Conservation (phyloP, 371 early-diverging fungal species). For the Umbelopsis sp. region DNA sequence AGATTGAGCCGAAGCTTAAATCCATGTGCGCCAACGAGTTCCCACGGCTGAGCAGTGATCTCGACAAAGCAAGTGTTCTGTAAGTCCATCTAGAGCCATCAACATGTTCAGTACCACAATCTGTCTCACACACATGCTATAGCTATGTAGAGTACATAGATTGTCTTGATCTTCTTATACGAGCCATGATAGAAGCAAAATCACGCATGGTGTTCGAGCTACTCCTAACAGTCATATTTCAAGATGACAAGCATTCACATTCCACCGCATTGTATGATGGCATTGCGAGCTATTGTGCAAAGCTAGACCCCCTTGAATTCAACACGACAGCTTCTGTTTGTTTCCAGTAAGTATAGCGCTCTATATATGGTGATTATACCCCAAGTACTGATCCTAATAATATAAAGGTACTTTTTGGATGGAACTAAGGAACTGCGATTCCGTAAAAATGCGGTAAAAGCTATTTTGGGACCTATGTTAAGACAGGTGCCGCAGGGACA, state of each 20-base stretch:
- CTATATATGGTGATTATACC: neutral
- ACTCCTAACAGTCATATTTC: constrained; percentile 56
- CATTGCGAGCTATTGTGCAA: constrained; percentile 44
- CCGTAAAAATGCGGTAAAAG: constrained; percentile 48
- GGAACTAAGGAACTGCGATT: constrained; percentile 32
- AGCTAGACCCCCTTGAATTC: constrained; percentile 43
- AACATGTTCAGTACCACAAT: neutral
- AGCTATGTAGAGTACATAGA: constrained; percentile 60
- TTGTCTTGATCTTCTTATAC: constrained; percentile 56
- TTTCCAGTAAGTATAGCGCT: constrained; percentile 42
- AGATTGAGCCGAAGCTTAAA: constrained; percentile 37
- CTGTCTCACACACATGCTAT: neutral
- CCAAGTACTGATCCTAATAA: neutral
- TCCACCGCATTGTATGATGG: constrained; percentile 41
- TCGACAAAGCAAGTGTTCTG: constrained; percentile 45
- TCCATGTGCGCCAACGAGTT: constrained; percentile 50
- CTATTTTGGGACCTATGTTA: constrained; percentile 54
- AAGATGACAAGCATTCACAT: constrained; percentile 57
- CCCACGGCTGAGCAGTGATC: constrained; percentile 49
- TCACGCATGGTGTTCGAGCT: constrained; percentile 53
- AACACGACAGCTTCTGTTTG: constrained; percentile 41
- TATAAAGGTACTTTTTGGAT: constrained; percentile 47
- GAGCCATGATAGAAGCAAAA: constrained; percentile 45
- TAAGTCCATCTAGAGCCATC: constrained; percentile 20
- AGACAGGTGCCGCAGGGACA: constrained; percentile 38